phyloP scores from a whole-genome alignment of 129 eudicot species.

The Deinandra increscens region DNA sequence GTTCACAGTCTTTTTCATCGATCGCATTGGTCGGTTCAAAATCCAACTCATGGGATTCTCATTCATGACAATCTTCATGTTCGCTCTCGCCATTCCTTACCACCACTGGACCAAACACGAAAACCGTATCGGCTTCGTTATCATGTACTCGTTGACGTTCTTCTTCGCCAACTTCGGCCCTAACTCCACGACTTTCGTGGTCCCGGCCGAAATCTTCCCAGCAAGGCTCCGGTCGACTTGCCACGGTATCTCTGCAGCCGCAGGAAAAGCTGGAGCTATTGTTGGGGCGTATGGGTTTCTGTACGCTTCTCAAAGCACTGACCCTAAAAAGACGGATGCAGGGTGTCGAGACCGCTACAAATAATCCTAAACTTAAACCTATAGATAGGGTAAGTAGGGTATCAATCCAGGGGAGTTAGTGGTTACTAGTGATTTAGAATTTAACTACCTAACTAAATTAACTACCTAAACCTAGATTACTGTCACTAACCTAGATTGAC shows the following conservation, averaged over 20 bases:
- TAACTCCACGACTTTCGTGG: constrained; percentile 51
- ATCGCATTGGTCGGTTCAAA: constrained; percentile 33
- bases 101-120: constrained; percentile 36
- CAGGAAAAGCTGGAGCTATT: constrained; percentile 47
- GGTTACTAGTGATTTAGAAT: too few species aligned
- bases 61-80: constrained; percentile 54
- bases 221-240: constrained; percentile 52
- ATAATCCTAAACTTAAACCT: too few species aligned
- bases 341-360: too few species aligned
- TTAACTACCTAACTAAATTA: too few species aligned
- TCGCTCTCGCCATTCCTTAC: constrained; percentile 43
- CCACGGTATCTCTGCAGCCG: constrained; percentile 52
- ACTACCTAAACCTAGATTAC: too few species aligned
- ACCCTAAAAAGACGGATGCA: constrained; percentile 26
- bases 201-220: constrained; percentile 49
- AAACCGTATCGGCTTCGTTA: constrained; percentile 38
- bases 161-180: constrained; percentile 56
- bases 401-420: too few species aligned
- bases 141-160: constrained; percentile 44
- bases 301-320: constrained; percentile 34
- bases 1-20: constrained; percentile 36
- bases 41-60: constrained; percentile 47
- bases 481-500: too few species aligned
- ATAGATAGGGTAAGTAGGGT: too few species aligned
- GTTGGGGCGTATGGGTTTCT: constrained; percentile 50